Evolutionary conservation across 192 early-diverging fungal genomes (phyloP), one percentile per base, ranked within the genome.

Genomic region (Funneliformis mosseae): DNA sequence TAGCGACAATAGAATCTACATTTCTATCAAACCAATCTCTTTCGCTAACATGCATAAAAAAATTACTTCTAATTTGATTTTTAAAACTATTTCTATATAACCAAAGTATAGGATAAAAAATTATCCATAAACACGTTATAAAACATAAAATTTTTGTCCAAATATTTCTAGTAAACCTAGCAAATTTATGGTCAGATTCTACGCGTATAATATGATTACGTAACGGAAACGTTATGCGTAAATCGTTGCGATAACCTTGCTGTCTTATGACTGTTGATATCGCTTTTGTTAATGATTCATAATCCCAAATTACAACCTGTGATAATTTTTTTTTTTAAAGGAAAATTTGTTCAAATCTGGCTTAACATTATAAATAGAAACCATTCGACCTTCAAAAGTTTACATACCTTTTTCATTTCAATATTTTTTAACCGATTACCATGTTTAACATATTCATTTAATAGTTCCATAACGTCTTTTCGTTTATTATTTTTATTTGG

Each of bases 391-490:
- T 33, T 33, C 33, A 33, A 33, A 42, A 45, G 5, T 5, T 8
- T n/a, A 18, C 43, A 48, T 80, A 83, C 80, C 81, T 86, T 86
- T 38, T 80, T 64, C 81, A 86, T 84, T n/a, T 80, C 69, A 25
- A 86, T 63, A 59, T 86, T 83, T 61, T 86, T 86, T 48, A 86
- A 81, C 3, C 66, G 62, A 64, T 83, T 86, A 14, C 84, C 77
- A n/a, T 84, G 69, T 21, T 81, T 78, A 9, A 83, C 61, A 48
- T 86, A 80, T 42, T 80, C 81, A 11, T 81, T 81, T 61, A 86
- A 80, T 45, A 83, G 68, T 59, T 86, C 80, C 18, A 81, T 61
- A 33, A 86, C 45, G 5, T 83, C 76, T 46, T 43, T 46, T 11
- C 50, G 66, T n/a, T 39, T 61, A 1, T 82, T 67, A 7, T 75